Conservation (phyloP, 2,329 filamentous ascomycete species). For the Parastagonospora nodorum region DNA sequence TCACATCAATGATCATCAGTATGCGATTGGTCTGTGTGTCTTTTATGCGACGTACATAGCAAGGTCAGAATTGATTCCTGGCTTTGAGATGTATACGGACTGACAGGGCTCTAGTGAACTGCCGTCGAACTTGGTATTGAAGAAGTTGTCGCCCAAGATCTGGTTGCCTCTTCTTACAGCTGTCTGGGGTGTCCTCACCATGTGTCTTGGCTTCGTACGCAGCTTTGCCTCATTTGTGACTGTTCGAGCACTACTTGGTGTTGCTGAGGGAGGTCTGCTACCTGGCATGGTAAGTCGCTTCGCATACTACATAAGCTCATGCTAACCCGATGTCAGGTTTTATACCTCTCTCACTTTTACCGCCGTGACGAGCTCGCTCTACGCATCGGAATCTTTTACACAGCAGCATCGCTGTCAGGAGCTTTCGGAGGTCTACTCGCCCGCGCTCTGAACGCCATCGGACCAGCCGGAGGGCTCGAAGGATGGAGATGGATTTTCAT, state of each 20-base stretch:
- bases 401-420: constrained; percentile 67
- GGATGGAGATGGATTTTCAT: constrained; percentile 69
- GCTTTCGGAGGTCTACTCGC: constrained; percentile 69
- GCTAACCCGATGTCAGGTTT: constrained; percentile 19
- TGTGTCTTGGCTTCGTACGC: constrained; percentile 61
- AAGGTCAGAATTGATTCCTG: constrained; percentile 48
- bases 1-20: constrained; percentile 64
- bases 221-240: constrained; percentile 63
- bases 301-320: not conserved
- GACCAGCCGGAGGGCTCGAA: constrained; percentile 57
- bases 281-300: constrained; percentile 62
- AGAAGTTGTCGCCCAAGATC: constrained; percentile 63
- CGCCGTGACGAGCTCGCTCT: constrained; percentile 64
- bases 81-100: not conserved
- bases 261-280: constrained; percentile 68
- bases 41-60: constrained; percentile 70
- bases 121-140: constrained; percentile 68
- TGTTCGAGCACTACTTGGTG: constrained; percentile 65
- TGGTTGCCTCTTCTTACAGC: constrained; percentile 65
- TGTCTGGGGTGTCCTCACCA: constrained; percentile 64
- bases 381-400: constrained; percentile 71
- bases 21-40: constrained; percentile 66
- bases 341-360: constrained; percentile 69
- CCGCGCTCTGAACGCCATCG: constrained; percentile 65
- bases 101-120: constrained; percentile 56